Conservation (phyloP, 768 basidiomycete species). For the Clitopilus hobsonii region DNA sequence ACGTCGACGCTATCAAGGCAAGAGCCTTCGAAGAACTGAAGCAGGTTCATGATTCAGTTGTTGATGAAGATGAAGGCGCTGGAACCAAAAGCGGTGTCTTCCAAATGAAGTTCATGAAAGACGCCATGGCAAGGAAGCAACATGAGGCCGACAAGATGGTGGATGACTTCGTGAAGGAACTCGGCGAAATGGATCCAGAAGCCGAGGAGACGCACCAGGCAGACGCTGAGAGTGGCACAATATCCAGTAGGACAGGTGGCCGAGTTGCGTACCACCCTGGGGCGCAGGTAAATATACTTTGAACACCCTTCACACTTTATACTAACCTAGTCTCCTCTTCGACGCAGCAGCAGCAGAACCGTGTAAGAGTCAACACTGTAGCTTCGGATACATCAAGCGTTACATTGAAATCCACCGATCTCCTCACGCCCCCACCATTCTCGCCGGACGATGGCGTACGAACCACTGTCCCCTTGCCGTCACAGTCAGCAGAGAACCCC, state of each 20-base stretch:
- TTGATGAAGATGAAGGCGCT: conserved; percentile 27
- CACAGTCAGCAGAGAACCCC: conserved; percentile 53
- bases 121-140: conserved; percentile 71
- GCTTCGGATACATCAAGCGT: conserved; percentile 62
- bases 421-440: conserved; percentile 35
- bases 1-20: conserved; percentile 32
- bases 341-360: conserved; percentile 14
- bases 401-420: conserved; percentile 58
- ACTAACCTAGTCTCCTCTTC: background rate
- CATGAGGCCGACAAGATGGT: conserved; percentile 53
- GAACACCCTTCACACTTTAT: background rate
- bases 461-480: conserved; percentile 9
- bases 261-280: conserved; percentile 62
- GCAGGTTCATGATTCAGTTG: conserved; percentile 65
- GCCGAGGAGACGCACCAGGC: conserved; percentile 18
- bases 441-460: conserved; percentile 15
- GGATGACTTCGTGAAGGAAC: conserved; percentile 70
- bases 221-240: conserved; percentile 29
- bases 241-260: conserved; percentile 60
- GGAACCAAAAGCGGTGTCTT: conserved; percentile 70
- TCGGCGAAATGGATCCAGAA: conserved; percentile 39
- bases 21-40: conserved; percentile 55
- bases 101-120: conserved; percentile 98
- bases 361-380: conserved; percentile 11
- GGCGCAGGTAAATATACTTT: conserved; percentile 22